Evolutionary conservation across 306 rosid species (phyloP).

Genomic region (Pueraria montana): DNA sequence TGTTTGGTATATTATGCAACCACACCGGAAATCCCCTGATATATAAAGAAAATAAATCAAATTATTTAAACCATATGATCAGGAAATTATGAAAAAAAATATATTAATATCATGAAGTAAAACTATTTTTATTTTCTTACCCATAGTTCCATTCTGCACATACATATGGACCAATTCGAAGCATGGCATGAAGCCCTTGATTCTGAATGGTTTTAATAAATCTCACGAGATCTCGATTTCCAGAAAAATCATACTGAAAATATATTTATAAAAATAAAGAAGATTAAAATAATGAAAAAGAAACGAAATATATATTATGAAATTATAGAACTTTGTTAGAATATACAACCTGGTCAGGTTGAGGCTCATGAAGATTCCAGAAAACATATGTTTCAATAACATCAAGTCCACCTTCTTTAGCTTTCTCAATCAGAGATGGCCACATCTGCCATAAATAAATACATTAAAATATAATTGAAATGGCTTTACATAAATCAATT

Average conservation of each 20-base stretch:
- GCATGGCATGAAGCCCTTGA: slow-evolving; percentile 48
- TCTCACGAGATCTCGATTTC: slow-evolving; percentile 36
- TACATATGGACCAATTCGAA: slow-evolving; percentile 66
- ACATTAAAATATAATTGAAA: no score
- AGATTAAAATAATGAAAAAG: background rate
- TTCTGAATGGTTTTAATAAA: slow-evolving; percentile 51
- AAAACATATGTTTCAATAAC: slow-evolving; percentile 60
- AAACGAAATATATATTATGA: background rate
- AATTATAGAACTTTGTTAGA: no score
- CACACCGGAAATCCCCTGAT: slow-evolving; percentile 65
- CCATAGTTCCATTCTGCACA: slow-evolving; percentile 71
- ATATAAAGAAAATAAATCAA: background rate
- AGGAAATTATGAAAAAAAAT: background rate
- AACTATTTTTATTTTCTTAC: slow-evolving; percentile 17
- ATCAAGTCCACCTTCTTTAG: slow-evolving; percentile 60
- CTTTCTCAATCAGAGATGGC: slow-evolving; percentile 54
- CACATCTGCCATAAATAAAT: slow-evolving; percentile 54
- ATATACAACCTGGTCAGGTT: slow-evolving; percentile 44
- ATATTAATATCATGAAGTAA: background rate
- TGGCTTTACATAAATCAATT: no score
- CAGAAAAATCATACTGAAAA: slow-evolving; percentile 58
- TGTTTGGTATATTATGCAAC: slow-evolving; percentile 56
- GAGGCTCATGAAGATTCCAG: slow-evolving; percentile 60
- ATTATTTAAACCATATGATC: background rate
- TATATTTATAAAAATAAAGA: background rate